phyloP scores from a whole-genome alignment of 306 rosid genomes.

The Castanospermum australe region DNA sequence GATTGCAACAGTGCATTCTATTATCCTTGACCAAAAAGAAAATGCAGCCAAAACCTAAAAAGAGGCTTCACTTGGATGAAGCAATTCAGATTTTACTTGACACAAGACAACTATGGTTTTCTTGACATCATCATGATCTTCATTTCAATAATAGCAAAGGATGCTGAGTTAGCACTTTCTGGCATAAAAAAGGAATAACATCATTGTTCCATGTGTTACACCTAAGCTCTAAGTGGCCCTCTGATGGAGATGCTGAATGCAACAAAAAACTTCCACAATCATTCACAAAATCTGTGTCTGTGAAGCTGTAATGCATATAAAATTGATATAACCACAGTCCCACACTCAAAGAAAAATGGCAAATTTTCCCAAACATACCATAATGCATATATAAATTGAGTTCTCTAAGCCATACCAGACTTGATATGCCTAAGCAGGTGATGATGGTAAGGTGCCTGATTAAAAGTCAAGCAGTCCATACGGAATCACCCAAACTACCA shows the following conservation, averaged over 20 bases:
- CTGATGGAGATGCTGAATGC: background rate
- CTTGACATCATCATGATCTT: background rate
- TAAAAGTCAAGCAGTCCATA: background rate
- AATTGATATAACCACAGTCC: background rate
- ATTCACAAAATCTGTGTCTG: background rate
- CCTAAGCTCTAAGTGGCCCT: background rate
- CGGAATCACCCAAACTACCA: background rate
- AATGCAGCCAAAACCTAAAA: background rate
- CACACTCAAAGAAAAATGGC: background rate
- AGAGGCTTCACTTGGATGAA: background rate
- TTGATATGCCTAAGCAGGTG: background rate
- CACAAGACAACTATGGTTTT: background rate
- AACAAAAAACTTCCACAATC: background rate
- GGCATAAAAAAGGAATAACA: background rate
- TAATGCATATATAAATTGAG: background rate
- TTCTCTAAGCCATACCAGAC: background rate
- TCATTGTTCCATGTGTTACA: too few relatives aligned
- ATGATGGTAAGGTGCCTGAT: background rate
- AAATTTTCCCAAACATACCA: background rate
- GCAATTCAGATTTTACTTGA: slow-evolving; percentile 8
- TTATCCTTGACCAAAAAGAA: background rate
- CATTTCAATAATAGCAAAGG: slow-evolving; percentile 9
- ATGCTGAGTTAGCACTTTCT: background rate
- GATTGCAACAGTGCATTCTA: background rate
- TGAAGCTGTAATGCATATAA: background rate